Evolutionary conservation across 106 monocot genomes (phyloP).

Genomic region (Dendrobium chrysotoxum): DNA sequence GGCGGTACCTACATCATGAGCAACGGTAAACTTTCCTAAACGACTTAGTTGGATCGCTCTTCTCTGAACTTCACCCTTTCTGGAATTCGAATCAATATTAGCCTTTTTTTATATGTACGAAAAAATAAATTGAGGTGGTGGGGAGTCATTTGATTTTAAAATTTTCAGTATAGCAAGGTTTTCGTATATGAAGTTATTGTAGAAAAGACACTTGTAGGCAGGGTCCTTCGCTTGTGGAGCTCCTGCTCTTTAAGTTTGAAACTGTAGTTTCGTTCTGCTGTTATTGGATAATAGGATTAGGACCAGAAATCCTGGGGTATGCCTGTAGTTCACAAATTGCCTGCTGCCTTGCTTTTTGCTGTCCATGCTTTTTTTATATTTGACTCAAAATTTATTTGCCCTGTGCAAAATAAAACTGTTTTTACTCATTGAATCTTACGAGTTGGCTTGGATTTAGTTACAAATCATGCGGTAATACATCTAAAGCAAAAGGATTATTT

Average conservation of each 20-base stretch:
- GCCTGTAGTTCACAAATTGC: not conserved
- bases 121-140: not conserved
- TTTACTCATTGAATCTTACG: not conserved
- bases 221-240: not conserved
- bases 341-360: not conserved
- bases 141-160: not conserved
- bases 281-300: not conserved
- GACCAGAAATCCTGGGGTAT: not conserved
- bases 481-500: not conserved
- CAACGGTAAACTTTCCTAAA: slow-evolving; percentile 13
- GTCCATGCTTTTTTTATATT: not conserved
- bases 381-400: not conserved
- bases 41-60: not conserved
- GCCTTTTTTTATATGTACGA: not conserved
- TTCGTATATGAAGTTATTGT: not conserved
- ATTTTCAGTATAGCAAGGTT: not conserved
- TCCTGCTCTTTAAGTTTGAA: not conserved
- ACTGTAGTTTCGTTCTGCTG: not conserved
- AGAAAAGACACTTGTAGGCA: not conserved
- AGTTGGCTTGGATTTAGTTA: not conserved
- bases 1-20: not conserved
- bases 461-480: not conserved
- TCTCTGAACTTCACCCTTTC: not conserved
- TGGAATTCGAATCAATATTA: not conserved
- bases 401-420: not conserved